Evolutionary conservation across 805 yeast genomes (phyloP), one percentile per base, ranked within the genome.

Genomic region (Lipomyces spencermartinsiae): DNA sequence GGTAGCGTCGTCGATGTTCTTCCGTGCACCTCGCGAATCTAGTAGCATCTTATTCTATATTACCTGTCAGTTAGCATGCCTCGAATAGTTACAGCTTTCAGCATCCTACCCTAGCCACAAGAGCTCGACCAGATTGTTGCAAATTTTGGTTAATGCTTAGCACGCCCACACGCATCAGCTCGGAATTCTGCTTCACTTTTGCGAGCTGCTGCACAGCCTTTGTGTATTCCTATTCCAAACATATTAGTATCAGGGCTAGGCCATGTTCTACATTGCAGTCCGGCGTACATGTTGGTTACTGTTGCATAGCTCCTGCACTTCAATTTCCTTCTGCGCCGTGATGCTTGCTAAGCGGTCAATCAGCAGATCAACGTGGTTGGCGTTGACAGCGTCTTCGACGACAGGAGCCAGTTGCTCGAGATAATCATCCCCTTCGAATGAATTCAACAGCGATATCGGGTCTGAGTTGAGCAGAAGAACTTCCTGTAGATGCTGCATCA

Each of bases 381-480:
- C 79, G 62, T 81, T 81, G 56, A 92, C 78, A 25, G 93, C 89
- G 9, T 86, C 84, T 73, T 86, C 87, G 71, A 92, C 83, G 19
- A 90, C 83, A 0, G 96, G 96, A 1, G 92, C 90, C 67, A 92
- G 83, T 76, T 90, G 92, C 71, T 92, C 97, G 53, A 92, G 77
- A 76, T 89, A 91, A 73, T 90, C 93, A 65, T 87, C 90, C 54
- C 73, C 68, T 51, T 72, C 68, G 14, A 65, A 49, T 8, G 68
- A 66, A 37, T 67, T 67, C 58, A 66, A 63, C 12, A 70, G 61
- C 12, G 73, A 71, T n/a, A 70, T 49, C 29, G 73, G 73, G 34
- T 71, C 73, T 6, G 73, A 71, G 35, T 67, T 70, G 59, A 71
- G 69, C n/a, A 71, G 63, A 4, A 69, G 66, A 22, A 71, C 72